phyloP scores from a whole-genome alignment of 495 filamentous ascomycete genomes.

The Glutinoglossum americanum region DNA sequence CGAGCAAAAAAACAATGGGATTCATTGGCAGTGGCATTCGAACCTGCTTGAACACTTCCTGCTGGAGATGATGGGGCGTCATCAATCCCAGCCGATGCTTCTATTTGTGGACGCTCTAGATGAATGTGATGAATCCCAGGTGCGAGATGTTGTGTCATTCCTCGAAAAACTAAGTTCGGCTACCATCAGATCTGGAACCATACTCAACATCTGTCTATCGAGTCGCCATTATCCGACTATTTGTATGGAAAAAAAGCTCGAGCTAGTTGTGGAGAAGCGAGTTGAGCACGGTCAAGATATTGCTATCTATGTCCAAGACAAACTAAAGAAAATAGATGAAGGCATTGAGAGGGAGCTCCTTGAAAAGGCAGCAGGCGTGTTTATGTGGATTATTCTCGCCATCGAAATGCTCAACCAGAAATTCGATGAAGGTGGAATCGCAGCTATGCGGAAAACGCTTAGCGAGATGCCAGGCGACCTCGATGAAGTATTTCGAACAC shows the following conservation, averaged over 20 bases:
- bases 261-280: slow-evolving; percentile 8
- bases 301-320: slow-evolving; percentile 6
- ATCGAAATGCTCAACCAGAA: background rate
- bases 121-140: slow-evolving; percentile 18
- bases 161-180: slow-evolving; percentile 15
- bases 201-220: slow-evolving; percentile 15
- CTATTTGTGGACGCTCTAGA: slow-evolving; percentile 24
- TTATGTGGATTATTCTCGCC: background rate
- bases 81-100: slow-evolving; percentile 4
- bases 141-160: slow-evolving; percentile 17
- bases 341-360: background rate
- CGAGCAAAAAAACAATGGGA: too few relatives aligned
- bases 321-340: slow-evolving; percentile 7
- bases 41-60: background rate
- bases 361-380: too few relatives aligned
- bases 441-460: slow-evolving; percentile 9
- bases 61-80: slow-evolving; percentile 10
- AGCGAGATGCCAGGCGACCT: slow-evolving; percentile 17
- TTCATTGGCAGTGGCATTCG: too few relatives aligned
- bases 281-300: slow-evolving; percentile 10
- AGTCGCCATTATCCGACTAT: slow-evolving; percentile 19
- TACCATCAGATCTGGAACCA: background rate
- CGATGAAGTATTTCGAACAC: slow-evolving; percentile 16
- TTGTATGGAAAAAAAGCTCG: slow-evolving; percentile 7
- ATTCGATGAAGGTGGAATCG: slow-evolving; percentile 10